phyloP scores from a whole-genome alignment of 306 rosid species.

The Fagus sylvatica region DNA sequence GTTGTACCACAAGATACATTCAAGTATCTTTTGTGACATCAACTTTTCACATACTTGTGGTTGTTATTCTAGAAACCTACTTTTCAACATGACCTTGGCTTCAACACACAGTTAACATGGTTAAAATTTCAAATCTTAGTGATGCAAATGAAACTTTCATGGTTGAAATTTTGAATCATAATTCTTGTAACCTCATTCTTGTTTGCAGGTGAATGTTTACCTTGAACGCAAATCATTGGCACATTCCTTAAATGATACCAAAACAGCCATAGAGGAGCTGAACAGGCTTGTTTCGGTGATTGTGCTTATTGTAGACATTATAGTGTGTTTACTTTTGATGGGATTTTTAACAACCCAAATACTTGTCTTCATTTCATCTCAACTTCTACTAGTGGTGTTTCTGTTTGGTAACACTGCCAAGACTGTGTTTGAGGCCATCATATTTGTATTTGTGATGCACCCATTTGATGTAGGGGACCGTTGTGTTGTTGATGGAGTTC shows the following conservation, averaged over 20 bases:
- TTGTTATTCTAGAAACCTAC: not conserved
- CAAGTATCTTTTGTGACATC: too few relatives aligned
- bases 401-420: slow-evolving; percentile 74
- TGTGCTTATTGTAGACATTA: slow-evolving; percentile 41
- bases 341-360: slow-evolving; percentile 70
- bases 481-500: slow-evolving; percentile 83
- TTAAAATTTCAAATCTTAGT: not conserved
- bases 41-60: not conserved
- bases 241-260: slow-evolving; percentile 75
- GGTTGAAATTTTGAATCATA: not conserved
- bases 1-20: not conserved
- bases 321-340: slow-evolving; percentile 74
- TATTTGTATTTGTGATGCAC: slow-evolving; percentile 87
- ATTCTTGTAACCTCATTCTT: slow-evolving; percentile 18
- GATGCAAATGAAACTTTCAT: not conserved
- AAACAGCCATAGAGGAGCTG: slow-evolving; percentile 82
- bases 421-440: slow-evolving; percentile 82
- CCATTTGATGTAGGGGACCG: slow-evolving; percentile 92
- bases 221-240: slow-evolving; percentile 69
- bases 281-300: slow-evolving; percentile 57
- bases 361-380: slow-evolving; percentile 77
- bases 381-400: slow-evolving; percentile 65
- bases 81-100: not conserved
- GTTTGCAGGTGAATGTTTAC: slow-evolving; percentile 75
- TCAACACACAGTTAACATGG: not conserved